phyloP scores from a whole-genome alignment of 2,329 filamentous ascomycete species.

The Xylaria sp. region DNA sequence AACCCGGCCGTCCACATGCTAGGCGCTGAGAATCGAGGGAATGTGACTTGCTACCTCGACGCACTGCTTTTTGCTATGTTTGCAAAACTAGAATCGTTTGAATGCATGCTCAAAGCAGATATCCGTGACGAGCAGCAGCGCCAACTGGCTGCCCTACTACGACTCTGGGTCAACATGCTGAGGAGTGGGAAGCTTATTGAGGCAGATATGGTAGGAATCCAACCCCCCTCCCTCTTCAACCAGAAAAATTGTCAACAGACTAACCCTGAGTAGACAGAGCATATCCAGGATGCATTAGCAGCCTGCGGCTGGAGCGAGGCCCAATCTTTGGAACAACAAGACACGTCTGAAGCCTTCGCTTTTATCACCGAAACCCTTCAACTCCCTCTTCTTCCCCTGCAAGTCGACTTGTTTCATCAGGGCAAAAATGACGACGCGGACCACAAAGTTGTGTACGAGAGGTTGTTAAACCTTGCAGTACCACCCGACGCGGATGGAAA shows the following conservation, averaged over 20 bases:
- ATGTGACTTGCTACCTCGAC: constrained; percentile 94
- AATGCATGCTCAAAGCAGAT: constrained; percentile 84
- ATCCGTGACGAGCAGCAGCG: constrained; percentile 72
- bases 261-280: constrained; percentile 63
- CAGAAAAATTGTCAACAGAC: constrained; percentile 9
- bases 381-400: constrained; percentile 82
- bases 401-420: constrained; percentile 93
- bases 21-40: constrained; percentile 82
- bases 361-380: constrained; percentile 92
- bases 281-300: constrained; percentile 79
- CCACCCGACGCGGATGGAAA: constrained; percentile 72
- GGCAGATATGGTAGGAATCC: constrained; percentile 77
- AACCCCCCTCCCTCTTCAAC: not conserved
- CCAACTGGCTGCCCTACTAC: constrained; percentile 75
- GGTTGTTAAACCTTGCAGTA: constrained; percentile 89
- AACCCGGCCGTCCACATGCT: constrained; percentile 72
- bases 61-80: constrained; percentile 96
- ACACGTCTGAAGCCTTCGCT: constrained; percentile 92
- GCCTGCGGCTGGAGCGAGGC: constrained; percentile 91
- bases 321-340: constrained; percentile 77
- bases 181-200: constrained; percentile 83
- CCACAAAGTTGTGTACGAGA: constrained; percentile 92
- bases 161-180: constrained; percentile 92
- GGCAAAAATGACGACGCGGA: constrained; percentile 85
- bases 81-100: constrained; percentile 84